These are phyloP conservation scores for Camptophora hylomeconis DNA, from an alignment of 2,329 filamentous ascomycete species.

Conservation along the genomic window DNA sequence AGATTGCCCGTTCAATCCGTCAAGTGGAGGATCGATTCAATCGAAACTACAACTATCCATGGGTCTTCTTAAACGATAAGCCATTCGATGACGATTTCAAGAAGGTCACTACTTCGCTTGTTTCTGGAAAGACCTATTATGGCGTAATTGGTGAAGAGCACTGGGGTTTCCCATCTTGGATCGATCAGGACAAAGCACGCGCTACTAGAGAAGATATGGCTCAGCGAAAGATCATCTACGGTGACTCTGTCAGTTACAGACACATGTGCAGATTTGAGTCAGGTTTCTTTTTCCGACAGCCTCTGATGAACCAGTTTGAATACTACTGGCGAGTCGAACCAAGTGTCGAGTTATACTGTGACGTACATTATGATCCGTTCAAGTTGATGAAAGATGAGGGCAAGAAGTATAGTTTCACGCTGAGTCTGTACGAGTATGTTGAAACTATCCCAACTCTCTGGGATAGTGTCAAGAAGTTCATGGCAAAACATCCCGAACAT, in stretches of 20 bases:
- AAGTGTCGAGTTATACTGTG: slow-evolving; percentile 90
- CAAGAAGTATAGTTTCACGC: slow-evolving; percentile 96
- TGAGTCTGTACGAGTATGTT: slow-evolving; percentile 91
- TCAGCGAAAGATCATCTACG: slow-evolving; percentile 92
- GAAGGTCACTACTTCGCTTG: slow-evolving; percentile 72
- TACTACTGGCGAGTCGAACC: slow-evolving; percentile 99
- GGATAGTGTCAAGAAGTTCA: slow-evolving; percentile 92
- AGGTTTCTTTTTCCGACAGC: slow-evolving; percentile 96
- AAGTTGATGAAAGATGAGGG: slow-evolving; percentile 88
- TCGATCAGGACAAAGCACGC: slow-evolving; percentile 85
- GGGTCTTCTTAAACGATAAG: slow-evolving; percentile 97
- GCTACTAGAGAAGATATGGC: slow-evolving; percentile 91
- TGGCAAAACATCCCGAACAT: slow-evolving; percentile 78
- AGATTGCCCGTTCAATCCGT: slow-evolving; percentile 89
- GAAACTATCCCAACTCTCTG: slow-evolving; percentile 94
- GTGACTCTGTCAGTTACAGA: slow-evolving; percentile 89
- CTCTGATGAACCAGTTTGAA: slow-evolving; percentile 87
- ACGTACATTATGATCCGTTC: slow-evolving; percentile 92
- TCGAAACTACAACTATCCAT: slow-evolving; percentile 90
- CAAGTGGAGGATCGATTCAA: slow-evolving; percentile 98
- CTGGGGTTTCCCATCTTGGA: slow-evolving; percentile 94
- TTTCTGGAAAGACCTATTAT: slow-evolving; percentile 88
- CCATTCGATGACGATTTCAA: slow-evolving; percentile 91
- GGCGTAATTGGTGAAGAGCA: slow-evolving; percentile 82
- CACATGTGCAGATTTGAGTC: slow-evolving; percentile 99